Base-by-base conservation (phyloP, 352 stramenopile genomes). In the Pythium guiyangense region DNA sequence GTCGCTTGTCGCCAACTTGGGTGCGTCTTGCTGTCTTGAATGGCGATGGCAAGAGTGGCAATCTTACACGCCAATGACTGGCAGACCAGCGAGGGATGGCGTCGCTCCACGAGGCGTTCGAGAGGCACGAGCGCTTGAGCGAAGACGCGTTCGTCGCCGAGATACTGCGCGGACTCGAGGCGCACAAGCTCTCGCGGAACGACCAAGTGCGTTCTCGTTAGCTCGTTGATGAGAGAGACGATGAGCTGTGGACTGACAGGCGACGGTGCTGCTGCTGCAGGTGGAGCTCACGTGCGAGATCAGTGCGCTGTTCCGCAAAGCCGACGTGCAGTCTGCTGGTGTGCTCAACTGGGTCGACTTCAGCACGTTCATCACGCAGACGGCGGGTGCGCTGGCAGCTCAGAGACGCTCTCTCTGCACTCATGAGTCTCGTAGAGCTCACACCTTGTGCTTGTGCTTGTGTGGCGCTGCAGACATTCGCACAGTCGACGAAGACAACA, bases 291-390 rank as follows among this genome's bases (percentile, higher is more conserved):
- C 63, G 1, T 61, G 60, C 8, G 67, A 83, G 26, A 47, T 83
- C 3, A 67, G 64, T 43, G 69, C 56, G 5, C 34, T 84, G 11
- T 84, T 81, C 34, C 62, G 40, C 12, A 65, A 73, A 63, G 64
- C 73, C 14, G 71, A 87, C 66, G 15, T 83, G 8, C 59, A 67
- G 12, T 60, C 61, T 3, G 42, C 53, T 27, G 66, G 64, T 2
- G 46, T 57, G 5, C 52, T 84, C 14, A 76, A 60, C 1, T 87
- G 74, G 74, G 62, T 65, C 5, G 64, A 74, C n/a, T 79, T 87
- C 39, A 74, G 67, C 54, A 64, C 53, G 6, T 74, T 74, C n/a
- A 62, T 83, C 34, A 69, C 70, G 8, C 72, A 77, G 25, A 59
- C 64, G 8, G 60, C 63, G 51, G 73, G 73, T 84, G 54, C 18